These are phyloP conservation scores for Mycena sanguinolenta DNA, from an alignment of 768 basidiomycete genomes.

Conservation along the genomic window DNA sequence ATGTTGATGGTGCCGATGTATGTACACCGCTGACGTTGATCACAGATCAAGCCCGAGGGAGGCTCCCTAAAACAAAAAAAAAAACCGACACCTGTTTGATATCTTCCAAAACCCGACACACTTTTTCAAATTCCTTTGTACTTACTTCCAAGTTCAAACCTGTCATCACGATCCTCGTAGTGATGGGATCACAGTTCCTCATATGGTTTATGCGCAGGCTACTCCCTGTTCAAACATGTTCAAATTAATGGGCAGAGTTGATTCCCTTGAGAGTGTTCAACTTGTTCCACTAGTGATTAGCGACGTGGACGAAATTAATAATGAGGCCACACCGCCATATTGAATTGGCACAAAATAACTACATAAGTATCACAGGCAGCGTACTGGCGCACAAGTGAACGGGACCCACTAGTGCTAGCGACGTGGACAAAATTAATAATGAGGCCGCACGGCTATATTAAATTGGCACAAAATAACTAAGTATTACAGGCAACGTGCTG, in stretches of 20 bases:
- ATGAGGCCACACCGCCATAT: no score
- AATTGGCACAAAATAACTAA: no score
- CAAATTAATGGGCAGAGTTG: constrained; percentile 3
- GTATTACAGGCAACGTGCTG: no score
- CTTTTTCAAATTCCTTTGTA: no score
- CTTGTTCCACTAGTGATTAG: background rate
- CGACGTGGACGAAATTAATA: background rate
- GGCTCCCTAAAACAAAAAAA: no score
- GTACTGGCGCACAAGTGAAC: background rate
- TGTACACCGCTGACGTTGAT: no score
- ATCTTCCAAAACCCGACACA: constrained; percentile 3
- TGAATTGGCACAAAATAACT: background rate
- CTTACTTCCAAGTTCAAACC: constrained; percentile 1
- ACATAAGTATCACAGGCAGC: background rate
- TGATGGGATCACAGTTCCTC: background rate
- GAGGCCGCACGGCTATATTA: no score
- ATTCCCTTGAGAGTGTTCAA: background rate
- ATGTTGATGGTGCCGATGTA: no score
- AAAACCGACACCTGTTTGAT: background rate
- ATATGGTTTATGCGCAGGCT: background rate
- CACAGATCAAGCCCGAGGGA: no score
- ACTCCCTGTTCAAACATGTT: background rate
- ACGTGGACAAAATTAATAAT: background rate
- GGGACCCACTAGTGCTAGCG: background rate
- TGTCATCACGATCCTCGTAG: background rate